phyloP scores from a whole-genome alignment of 768 basidiomycete species.

The Clitopilus hobsonii region DNA sequence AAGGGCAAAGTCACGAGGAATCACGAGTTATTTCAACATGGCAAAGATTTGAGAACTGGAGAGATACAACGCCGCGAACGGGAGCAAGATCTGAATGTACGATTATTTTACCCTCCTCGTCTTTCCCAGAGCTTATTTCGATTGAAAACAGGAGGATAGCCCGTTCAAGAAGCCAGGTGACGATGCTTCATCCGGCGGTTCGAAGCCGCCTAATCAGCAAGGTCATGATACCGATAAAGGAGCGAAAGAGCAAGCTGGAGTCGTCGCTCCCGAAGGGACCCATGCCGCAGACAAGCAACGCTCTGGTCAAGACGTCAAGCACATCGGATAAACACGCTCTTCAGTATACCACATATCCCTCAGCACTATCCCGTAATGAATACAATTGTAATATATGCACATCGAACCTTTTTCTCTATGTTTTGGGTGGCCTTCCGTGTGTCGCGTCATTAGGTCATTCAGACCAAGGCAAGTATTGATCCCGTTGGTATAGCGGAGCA shows the following conservation, averaged over 20 bases:
- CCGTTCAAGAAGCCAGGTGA: neutral
- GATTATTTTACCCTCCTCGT: neutral
- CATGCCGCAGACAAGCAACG: slow-evolving; percentile 17
- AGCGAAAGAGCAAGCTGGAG: slow-evolving; percentile 22
- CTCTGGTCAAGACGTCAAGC: slow-evolving; percentile 15
- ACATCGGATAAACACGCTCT: slow-evolving; percentile 4
- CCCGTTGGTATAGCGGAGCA: too few relatives aligned
- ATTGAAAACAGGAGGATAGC: neutral
- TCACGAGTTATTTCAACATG: slow-evolving; percentile 18
- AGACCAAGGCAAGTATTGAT: too few relatives aligned
- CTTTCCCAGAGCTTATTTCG: neutral
- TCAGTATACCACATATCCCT: too few relatives aligned
- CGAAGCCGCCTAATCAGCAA: neutral
- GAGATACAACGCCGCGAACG: slow-evolving; percentile 25
- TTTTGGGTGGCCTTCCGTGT: too few relatives aligned
- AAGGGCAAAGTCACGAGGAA: slow-evolving; percentile 28
- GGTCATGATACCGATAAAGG: neutral
- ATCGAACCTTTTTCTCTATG: too few relatives aligned
- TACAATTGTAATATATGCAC: too few relatives aligned
- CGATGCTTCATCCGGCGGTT: neutral
- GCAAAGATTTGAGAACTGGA: slow-evolving; percentile 26
- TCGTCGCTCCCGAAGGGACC: slow-evolving; percentile 22
- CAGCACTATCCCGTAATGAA: too few relatives aligned
- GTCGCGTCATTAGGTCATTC: too few relatives aligned
- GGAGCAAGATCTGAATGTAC: slow-evolving; percentile 18